phyloP scores from a whole-genome alignment of 306 rosid species.

The Vigna nakashimae region DNA sequence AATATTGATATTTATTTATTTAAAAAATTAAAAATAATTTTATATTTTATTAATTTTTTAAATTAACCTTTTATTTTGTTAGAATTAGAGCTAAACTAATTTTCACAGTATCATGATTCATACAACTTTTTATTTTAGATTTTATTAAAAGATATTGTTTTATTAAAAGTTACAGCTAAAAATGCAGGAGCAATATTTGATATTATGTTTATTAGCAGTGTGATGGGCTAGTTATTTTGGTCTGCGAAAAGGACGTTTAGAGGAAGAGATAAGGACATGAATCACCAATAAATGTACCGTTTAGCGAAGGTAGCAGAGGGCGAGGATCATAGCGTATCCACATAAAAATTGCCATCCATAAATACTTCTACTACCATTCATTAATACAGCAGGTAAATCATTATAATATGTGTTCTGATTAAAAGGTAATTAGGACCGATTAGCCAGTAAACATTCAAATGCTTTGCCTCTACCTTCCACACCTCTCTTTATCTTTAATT shows the following conservation, averaged over 20 bases:
- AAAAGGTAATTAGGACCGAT: no score
- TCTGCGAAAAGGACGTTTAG: not conserved
- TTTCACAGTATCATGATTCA: no score
- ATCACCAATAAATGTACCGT: constrained; percentile 30
- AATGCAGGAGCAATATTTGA: not conserved
- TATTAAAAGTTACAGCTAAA: not conserved
- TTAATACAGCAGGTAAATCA: constrained; percentile 20
- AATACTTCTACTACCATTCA: constrained; percentile 43
- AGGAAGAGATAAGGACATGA: constrained; percentile 4
- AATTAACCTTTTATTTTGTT: no score
- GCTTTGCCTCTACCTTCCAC: no score
- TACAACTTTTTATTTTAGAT: not conserved
- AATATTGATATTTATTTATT: no score
- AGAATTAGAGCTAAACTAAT: no score
- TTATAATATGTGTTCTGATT: not conserved
- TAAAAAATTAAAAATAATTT: no score
- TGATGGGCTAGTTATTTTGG: constrained; percentile 29
- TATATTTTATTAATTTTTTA: no score
- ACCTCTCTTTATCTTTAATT: no score
- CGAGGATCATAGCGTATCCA: constrained; percentile 2
- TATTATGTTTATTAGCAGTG: not conserved
- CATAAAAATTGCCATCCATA: constrained; percentile 37
- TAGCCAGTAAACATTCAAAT: no score
- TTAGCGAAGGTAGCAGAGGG: constrained; percentile 6
- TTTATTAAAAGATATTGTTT: not conserved